A percentile compares a stretch with the other conserved stretches of the same genome.
Evolutionary conservation across 148 eudicot species (phyloP).

Genomic region (Rhododendron ferrugineum): DNA sequence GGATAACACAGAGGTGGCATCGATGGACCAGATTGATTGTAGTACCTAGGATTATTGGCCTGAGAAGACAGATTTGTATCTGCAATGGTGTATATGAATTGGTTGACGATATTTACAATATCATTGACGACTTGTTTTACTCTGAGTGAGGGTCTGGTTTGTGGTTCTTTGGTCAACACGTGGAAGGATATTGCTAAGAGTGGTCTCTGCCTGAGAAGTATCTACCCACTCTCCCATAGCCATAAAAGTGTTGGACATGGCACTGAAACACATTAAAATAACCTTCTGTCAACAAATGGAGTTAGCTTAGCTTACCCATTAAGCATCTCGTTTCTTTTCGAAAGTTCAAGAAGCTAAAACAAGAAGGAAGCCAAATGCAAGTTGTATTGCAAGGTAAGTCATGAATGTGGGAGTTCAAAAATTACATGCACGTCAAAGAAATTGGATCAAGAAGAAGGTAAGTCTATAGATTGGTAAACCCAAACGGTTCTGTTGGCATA

Average conservation of each 20-base stretch:
- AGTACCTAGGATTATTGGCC: slow-evolving; percentile 35
- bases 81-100: slow-evolving; percentile 61
- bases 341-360: neutral
- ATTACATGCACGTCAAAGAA: neutral
- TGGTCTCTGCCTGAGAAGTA: slow-evolving; percentile 85
- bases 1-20: slow-evolving; percentile 84
- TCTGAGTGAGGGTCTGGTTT: slow-evolving; percentile 63
- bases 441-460: too few species aligned
- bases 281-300: neutral
- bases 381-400: neutral
- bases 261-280: slow-evolving; percentile 33
- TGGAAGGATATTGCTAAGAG: slow-evolving; percentile 90
- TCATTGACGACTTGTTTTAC: slow-evolving; percentile 57
- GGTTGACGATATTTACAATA: slow-evolving; percentile 58
- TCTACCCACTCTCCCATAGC: slow-evolving; percentile 99
- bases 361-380: neutral
- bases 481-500: neutral
- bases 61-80: slow-evolving; percentile 50
- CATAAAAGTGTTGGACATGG: slow-evolving; percentile 75
- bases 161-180: slow-evolving; percentile 81
- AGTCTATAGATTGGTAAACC: neutral
- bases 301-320: neutral
- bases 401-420: neutral
- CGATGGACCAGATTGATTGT: slow-evolving; percentile 82
- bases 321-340: neutral